Percentiles rank a stretch among this genome's conserved stretches.
These are phyloP conservation scores for Aureobasidium vineae DNA, from an alignment of 2,329 filamentous ascomycete genomes.

Conservation along the genomic window DNA sequence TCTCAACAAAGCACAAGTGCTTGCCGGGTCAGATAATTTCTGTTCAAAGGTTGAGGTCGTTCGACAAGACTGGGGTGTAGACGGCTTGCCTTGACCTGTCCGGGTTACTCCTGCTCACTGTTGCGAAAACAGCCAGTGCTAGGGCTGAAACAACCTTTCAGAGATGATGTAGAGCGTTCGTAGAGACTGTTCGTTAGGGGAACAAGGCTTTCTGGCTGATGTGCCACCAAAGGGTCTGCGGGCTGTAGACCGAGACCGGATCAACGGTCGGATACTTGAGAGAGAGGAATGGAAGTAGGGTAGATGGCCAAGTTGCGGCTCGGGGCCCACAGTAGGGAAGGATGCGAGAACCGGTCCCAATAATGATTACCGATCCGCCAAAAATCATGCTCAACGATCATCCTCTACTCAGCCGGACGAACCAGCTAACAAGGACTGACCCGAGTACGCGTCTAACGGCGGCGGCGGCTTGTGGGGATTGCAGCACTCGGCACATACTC, in stretches of 20 bases:
- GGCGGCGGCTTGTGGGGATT: conserved; percentile 17
- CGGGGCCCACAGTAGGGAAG: neutral
- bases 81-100: neutral
- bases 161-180: conserved; percentile 6
- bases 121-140: neutral
- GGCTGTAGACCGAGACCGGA: neutral
- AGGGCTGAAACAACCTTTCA: conserved; percentile 5
- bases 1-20: neutral
- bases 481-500: conserved; percentile 4
- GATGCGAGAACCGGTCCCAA: conserved; percentile 1
- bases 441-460: conserved; percentile 3
- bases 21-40: neutral
- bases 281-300: conserved; percentile 1
- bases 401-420: conserved; percentile 1
- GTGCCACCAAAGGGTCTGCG: conserved; percentile 12
- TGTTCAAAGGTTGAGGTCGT: neutral
- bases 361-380: neutral
- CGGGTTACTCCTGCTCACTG: neutral
- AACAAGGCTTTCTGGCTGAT: conserved; percentile 15
- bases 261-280: conserved; percentile 10
- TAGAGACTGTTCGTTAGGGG: neutral
- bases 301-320: conserved; percentile 8
- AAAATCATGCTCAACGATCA: neutral
- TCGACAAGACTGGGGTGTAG: neutral
- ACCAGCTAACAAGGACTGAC: neutral